Percentiles rank a stretch among this genome's conserved stretches.
phyloP scores from a whole-genome alignment of 1,139 yeast species.

The Candida sanyaensis region DNA sequence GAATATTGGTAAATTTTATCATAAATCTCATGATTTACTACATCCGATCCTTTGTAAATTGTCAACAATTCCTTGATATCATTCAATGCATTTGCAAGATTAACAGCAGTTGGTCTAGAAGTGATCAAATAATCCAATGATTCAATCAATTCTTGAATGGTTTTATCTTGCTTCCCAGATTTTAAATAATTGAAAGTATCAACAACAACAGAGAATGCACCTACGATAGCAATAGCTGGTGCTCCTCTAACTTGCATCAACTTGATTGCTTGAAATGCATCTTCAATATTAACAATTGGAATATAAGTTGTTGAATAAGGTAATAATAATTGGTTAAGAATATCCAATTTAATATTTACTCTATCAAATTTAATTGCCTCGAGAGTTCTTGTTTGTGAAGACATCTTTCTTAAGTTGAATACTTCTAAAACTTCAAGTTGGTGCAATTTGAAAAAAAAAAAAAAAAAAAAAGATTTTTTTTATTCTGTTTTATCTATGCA shows the following conservation, averaged over 20 bases:
- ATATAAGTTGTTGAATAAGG: slow-evolving; percentile 80
- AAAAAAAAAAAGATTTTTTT: too few species aligned
- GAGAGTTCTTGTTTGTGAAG: slow-evolving; percentile 27
- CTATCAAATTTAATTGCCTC: slow-evolving; percentile 73
- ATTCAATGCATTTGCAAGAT: slow-evolving; percentile 74
- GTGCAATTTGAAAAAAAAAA: too few species aligned
- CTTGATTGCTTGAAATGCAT: slow-evolving; percentile 80
- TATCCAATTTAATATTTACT: slow-evolving; percentile 46
- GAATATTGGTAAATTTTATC: slow-evolving; percentile 51
- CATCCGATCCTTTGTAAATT: slow-evolving; percentile 7
- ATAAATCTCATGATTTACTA: slow-evolving; percentile 32
- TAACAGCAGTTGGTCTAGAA: slow-evolving; percentile 95
- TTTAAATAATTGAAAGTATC: slow-evolving; percentile 46
- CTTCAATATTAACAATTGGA: slow-evolving; percentile 57
- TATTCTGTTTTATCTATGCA: too few species aligned
- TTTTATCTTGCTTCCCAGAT: slow-evolving; percentile 19
- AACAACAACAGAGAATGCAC: slow-evolving; percentile 79
- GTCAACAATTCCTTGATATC: slow-evolving; percentile 48
- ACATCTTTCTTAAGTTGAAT: neutral
- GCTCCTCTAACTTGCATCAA: slow-evolving; percentile 97
- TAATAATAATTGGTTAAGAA: slow-evolving; percentile 78
- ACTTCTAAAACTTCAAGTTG: neutral
- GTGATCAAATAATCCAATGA: slow-evolving; percentile 67
- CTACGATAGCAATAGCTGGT: slow-evolving; percentile 97
- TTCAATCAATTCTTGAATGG: slow-evolving; percentile 32